These are phyloP conservation scores for Stereum hirsutum DNA, from an alignment of 1,284 basidiomycete genomes.

Conservation along the genomic window DNA sequence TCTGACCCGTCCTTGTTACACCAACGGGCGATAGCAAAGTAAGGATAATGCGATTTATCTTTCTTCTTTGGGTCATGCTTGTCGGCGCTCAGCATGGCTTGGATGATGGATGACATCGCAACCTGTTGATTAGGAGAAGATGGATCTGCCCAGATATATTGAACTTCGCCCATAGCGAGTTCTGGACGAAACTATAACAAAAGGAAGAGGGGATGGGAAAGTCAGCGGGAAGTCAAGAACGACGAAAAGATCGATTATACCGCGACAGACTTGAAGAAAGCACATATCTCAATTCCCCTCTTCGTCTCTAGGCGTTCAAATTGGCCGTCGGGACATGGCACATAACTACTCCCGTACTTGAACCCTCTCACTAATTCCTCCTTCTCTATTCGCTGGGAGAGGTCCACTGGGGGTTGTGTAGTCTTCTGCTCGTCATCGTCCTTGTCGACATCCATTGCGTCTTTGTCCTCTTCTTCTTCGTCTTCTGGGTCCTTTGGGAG, in stretches of 20 bases:
- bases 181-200: constrained; percentile 65
- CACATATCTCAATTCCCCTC: constrained; percentile 83
- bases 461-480: constrained; percentile 14
- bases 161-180: constrained; percentile 78
- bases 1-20: constrained; percentile 67
- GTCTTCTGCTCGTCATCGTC: constrained; percentile 24
- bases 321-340: constrained; percentile 74
- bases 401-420: not conserved
- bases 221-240: not conserved
- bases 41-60: constrained; percentile 5
- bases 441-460: constrained; percentile 19
- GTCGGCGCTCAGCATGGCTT: constrained; percentile 78
- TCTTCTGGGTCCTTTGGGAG: constrained; percentile 31
- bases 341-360: constrained; percentile 88
- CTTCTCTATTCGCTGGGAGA: constrained; percentile 44
- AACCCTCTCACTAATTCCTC: constrained; percentile 77
- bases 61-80: too few relatives aligned
- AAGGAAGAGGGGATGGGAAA: constrained; percentile 1
- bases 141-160: constrained; percentile 80
- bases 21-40: constrained; percentile 69
- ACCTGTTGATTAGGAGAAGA: constrained; percentile 66
- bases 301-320: constrained; percentile 65
- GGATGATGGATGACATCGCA: constrained; percentile 77
- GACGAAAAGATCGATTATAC: constrained; percentile 17
- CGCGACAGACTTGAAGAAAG: constrained; percentile 73